Base-by-base conservation (phyloP, 371 early-diverging fungal species). In the Phascolomyces articulosus region DNA sequence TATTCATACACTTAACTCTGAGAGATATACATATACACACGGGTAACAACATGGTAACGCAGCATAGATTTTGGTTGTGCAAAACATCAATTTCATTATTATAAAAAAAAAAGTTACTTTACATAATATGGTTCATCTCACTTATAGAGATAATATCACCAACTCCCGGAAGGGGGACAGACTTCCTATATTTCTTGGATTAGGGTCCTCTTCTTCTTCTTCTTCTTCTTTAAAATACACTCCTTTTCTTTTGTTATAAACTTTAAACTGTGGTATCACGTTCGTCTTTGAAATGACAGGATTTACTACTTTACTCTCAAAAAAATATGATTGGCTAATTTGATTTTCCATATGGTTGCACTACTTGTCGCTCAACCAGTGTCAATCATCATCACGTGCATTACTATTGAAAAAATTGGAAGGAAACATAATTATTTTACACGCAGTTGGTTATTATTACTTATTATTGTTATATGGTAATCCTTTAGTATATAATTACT, bases 381-480 rank as follows among this genome's bases (percentile, higher is more conserved):
- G 51, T n/a, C 26, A 9, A 51, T 51, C 51, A 51, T 51, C 51
- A 51, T 51, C 51, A 51, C 51, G 51, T 51, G 51, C 23, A 44
- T 16, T 16, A 18, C 47, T 47, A 6, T 4, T 47, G 16, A 20
- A 6, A 34, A 34, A 9, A 11, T 34, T 34, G 11, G 6, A 9
- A 34, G 11, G 34, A 34, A 34, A 34, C 6, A 34, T 34, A 6
- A 34, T 34, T 34, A 34, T 11, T 34, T 34, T 34, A 34, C 34
- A 34, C 34, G 34, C 34, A 34, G 34, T 6, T 34, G 9, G 0
- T 34, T 34, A 34, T 34, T 34, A 34, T 34, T 34, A n/a, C n/a
- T n/a, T n/a, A 11, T 34, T 34, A 34, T 34, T 34, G 34, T 34
- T 34, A 9, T 34, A 34, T 34, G n/a, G n/a, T 34, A 34, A 9